Evolutionary conservation across 208 protist species (phyloP).

Genomic region (Wallacemonas sp.): DNA sequence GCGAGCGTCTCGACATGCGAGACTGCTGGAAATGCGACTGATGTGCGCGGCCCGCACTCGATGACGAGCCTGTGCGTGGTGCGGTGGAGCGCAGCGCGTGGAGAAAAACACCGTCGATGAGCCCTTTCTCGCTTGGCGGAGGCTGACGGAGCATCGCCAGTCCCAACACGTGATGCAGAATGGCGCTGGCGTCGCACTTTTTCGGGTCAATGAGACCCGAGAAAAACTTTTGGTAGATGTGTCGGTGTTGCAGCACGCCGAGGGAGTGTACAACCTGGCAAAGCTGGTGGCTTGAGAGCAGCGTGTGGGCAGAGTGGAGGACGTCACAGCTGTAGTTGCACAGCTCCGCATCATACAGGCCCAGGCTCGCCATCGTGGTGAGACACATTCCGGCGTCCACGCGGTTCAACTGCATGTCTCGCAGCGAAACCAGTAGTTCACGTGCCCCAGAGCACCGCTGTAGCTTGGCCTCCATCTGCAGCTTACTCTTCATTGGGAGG

Average conservation of each 20-base stretch:
- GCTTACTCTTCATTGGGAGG: conserved; percentile 74
- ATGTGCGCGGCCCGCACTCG: neutral
- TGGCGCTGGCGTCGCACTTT: conserved; percentile 62
- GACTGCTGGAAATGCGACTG: neutral
- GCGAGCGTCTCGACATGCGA: conserved; percentile 1
- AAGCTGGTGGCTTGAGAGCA: conserved; percentile 80
- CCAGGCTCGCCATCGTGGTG: conserved; percentile 62
- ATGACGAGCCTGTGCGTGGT: neutral
- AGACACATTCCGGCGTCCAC: conserved; percentile 83
- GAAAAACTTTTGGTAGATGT: conserved; percentile 81
- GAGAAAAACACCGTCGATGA: conserved; percentile 84
- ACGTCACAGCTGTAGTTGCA: conserved; percentile 81
- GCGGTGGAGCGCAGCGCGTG: conserved; percentile 60
- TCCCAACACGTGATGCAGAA: conserved; percentile 62
- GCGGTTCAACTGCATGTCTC: conserved; percentile 51
- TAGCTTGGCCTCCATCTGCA: conserved; percentile 89
- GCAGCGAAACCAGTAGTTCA: conserved; percentile 58
- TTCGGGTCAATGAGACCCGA: conserved; percentile 63
- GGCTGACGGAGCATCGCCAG: conserved; percentile 86
- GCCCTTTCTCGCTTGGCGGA: conserved; percentile 37
- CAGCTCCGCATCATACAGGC: conserved; percentile 82
- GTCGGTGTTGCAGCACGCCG: conserved; percentile 85
- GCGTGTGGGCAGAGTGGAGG: conserved; percentile 59
- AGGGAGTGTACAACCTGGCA: conserved; percentile 76
- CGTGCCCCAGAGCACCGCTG: conserved; percentile 71